These are phyloP conservation scores for Sarocladium kiliense DNA, from an alignment of 2,329 filamentous ascomycete species.

Conservation along the genomic window DNA sequence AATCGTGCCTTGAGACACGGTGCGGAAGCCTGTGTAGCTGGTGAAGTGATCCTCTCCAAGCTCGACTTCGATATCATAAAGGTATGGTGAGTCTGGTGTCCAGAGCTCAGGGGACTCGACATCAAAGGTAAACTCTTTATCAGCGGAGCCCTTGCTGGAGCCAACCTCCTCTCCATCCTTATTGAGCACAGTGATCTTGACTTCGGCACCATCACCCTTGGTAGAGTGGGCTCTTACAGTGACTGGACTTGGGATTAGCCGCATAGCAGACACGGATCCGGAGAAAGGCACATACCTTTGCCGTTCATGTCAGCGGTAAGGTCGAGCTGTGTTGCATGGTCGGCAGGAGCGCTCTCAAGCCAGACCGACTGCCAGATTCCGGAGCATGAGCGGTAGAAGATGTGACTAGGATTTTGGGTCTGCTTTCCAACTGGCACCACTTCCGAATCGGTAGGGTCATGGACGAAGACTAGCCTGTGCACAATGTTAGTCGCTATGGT, in stretches of 20 bases:
- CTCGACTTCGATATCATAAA: constrained; percentile 60
- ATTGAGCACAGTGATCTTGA: constrained; percentile 31
- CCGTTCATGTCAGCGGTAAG: constrained; percentile 53
- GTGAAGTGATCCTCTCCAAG: constrained; percentile 46
- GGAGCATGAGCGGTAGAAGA: constrained; percentile 68
- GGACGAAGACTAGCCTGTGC: constrained; percentile 56
- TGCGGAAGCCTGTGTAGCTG: constrained; percentile 67
- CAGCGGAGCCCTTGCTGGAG: constrained; percentile 37
- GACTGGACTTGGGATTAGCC: constrained; percentile 40
- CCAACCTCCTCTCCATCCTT: constrained; percentile 35
- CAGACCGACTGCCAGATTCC: constrained; percentile 74
- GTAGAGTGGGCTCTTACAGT: constrained; percentile 50
- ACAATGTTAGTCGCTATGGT: neutral
- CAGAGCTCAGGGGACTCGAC: constrained; percentile 54
- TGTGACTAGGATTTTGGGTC: constrained; percentile 49
- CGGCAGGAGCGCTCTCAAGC: constrained; percentile 57
- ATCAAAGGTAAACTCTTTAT: constrained; percentile 47
- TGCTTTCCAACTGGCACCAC: constrained; percentile 66
- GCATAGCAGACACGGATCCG: too few relatives aligned
- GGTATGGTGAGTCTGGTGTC: constrained; percentile 56
- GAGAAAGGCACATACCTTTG: constrained; percentile 30
- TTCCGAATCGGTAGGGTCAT: constrained; percentile 59
- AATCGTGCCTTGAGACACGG: constrained; percentile 50
- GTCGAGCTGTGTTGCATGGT: constrained; percentile 55
- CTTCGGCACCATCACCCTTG: constrained; percentile 23